phyloP scores from a whole-genome alignment of 2,329 filamentous ascomycete genomes.

The Phialemoniopsis sp. region DNA sequence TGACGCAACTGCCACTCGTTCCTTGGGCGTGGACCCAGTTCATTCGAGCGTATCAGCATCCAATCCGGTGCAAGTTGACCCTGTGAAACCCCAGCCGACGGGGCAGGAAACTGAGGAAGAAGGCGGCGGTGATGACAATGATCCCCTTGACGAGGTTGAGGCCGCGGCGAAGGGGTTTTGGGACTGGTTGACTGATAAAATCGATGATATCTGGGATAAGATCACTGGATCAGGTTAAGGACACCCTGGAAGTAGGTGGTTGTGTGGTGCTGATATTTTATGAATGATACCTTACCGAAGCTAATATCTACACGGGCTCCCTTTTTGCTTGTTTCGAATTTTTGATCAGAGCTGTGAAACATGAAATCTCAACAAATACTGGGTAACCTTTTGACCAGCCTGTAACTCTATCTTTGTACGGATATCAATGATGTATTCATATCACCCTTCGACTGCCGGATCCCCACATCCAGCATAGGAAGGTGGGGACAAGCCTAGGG shows the following conservation, averaged over 20 bases:
- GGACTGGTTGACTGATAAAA: slow-evolving; percentile 47
- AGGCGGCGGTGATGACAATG: slow-evolving; percentile 10
- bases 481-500: too few species aligned
- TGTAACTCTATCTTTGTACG: too few species aligned
- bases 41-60: not conserved
- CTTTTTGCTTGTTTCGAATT: too few species aligned
- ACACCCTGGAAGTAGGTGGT: too few species aligned
- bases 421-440: too few species aligned
- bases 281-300: not conserved
- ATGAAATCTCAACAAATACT: too few species aligned
- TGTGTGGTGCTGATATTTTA: not conserved
- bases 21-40: not conserved
- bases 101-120: slow-evolving; percentile 9
- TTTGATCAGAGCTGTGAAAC: too few species aligned
- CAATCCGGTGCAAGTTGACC: slow-evolving; percentile 15
- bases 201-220: slow-evolving; percentile 41
- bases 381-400: too few species aligned
- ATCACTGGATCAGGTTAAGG: slow-evolving; percentile 20
- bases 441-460: too few species aligned
- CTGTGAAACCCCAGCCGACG: slow-evolving; percentile 13
- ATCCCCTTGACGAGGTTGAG: slow-evolving; percentile 19
- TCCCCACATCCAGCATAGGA: too few species aligned
- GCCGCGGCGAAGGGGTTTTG: slow-evolving; percentile 33
- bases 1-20: slow-evolving; percentile 1
- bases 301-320: too few species aligned